Base-by-base conservation (phyloP, 2,329 filamentous ascomycete species). In the Penicillium sclerotigenum region DNA sequence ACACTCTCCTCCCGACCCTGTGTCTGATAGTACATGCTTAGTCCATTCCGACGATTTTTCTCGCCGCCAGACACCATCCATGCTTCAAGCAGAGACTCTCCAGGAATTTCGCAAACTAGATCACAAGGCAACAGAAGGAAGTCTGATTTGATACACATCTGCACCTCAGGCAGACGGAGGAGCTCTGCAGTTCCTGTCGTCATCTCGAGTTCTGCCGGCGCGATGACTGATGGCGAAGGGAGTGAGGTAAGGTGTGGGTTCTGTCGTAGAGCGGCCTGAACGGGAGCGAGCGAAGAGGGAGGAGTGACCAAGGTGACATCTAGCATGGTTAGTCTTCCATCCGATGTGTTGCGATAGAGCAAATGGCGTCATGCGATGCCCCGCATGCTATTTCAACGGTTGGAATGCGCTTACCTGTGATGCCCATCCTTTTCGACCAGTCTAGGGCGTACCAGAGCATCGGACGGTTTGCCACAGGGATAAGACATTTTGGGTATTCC, bases 51-150 rank as follows among this genome's bases (percentile, higher is more conserved):
- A 59, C 84, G 81, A 26, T 80, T 78, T 52, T 77, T 77, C 67
- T 86, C 83, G 38, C 80, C 82, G 31, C 81, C 81, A 9, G 80
- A 86, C 29, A 92, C 85, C 88, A 97, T 92, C 91, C 94, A 99
- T 58, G 92, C 86, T 72, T 97, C 91, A 2, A 96, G 77, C 22
- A 97, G 80, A 59, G 87, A 85, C 65, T 91, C 88, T 13, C 91
- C 92, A 3, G 89, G 87, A 16, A 97, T 79, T 68, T 96, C 92
- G 71, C 91, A 97, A 37, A 99, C 86, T 7, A 99, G 80, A 71
- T 99, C 94, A 73, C 94, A 99, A 0, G 94, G 93, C 4, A 99
- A 79, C 3, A 97, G 84, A 26, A 97, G 78, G 68, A 99, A 97
- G 74, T 99, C 91, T 13, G 86, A 85, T 52, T 84, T 91, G 65